Evolutionary conservation across 1,284 basidiomycete species (phyloP).

Genomic region (Dichomitus squalens): DNA sequence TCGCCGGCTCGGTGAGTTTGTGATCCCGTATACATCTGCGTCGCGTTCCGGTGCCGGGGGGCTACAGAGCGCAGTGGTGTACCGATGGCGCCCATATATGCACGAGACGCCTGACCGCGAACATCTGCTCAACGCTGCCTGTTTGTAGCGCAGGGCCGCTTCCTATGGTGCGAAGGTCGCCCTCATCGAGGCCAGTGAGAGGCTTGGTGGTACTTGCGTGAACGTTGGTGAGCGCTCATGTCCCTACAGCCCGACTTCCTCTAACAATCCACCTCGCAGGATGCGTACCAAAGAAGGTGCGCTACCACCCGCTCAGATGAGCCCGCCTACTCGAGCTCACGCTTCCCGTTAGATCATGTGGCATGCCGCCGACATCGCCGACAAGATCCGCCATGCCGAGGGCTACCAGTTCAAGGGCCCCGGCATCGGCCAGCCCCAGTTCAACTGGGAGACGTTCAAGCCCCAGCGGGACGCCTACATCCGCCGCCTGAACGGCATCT

Average conservation of each 20-base stretch:
- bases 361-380: slow-evolving; percentile 94
- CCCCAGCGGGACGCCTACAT: slow-evolving; percentile 97
- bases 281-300: slow-evolving; percentile 87
- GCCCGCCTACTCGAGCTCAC: not conserved
- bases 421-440: slow-evolving; percentile 58
- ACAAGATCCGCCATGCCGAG: slow-evolving; percentile 75
- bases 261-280: slow-evolving; percentile 42
- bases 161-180: slow-evolving; percentile 94
- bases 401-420: slow-evolving; percentile 75
- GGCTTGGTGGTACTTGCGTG: slow-evolving; percentile 95
- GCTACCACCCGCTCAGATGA: slow-evolving; percentile 8
- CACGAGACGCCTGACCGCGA: no score
- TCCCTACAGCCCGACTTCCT: not conserved
- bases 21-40: not conserved
- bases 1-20: slow-evolving; percentile 68
- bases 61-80: not conserved
- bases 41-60: not conserved
- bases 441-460: slow-evolving; percentile 93
- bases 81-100: not conserved
- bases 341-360: slow-evolving; percentile 85
- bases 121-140: not conserved
- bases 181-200: slow-evolving; percentile 78
- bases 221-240: slow-evolving; percentile 73
- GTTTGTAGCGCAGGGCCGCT: slow-evolving; percentile 79
- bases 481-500: slow-evolving; percentile 88